These are phyloP conservation scores for Quercus tomentella DNA, from an alignment of 331 rosid genomes.

Conservation along the genomic window DNA sequence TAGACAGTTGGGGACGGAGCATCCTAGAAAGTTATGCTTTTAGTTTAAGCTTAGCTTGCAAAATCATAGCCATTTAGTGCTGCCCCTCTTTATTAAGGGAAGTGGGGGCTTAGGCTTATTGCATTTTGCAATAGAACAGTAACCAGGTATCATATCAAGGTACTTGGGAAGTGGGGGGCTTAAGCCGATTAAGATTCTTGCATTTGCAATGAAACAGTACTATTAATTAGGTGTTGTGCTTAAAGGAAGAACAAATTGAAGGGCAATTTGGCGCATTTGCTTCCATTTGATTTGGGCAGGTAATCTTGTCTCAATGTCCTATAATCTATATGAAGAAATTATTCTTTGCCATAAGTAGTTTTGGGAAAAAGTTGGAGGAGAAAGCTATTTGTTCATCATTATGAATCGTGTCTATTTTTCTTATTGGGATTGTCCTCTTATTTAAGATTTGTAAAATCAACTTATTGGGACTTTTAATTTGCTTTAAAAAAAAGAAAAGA, in stretches of 20 bases:
- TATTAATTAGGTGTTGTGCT: background rate
- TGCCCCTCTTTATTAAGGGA: constrained; percentile 16
- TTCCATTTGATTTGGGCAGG: background rate
- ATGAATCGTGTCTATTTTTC: background rate
- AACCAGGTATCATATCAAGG: background rate
- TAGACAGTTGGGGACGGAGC: constrained; percentile 25
- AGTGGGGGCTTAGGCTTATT: background rate
- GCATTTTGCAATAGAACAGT: constrained; percentile 14
- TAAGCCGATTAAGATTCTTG: background rate
- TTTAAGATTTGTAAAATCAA: too few species aligned
- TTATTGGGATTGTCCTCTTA: background rate
- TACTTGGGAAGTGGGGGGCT: background rate
- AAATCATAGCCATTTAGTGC: constrained; percentile 25
- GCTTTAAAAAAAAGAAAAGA: too few species aligned
- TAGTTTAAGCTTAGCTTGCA: constrained; percentile 19
- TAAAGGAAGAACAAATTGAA: background rate
- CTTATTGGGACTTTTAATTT: too few species aligned
- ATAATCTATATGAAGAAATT: background rate
- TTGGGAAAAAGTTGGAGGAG: background rate
- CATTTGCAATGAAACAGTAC: background rate
- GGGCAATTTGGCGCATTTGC: background rate
- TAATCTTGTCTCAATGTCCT: background rate
- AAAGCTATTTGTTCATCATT: constrained; percentile 5
- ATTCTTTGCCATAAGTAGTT: background rate
- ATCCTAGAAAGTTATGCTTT: constrained; percentile 34